Percentiles rank a stretch among this genome's conserved stretches.
Evolutionary conservation across 352 stramenopile genomes (phyloP).

Genomic region (Globisporangium middletonii): DNA sequence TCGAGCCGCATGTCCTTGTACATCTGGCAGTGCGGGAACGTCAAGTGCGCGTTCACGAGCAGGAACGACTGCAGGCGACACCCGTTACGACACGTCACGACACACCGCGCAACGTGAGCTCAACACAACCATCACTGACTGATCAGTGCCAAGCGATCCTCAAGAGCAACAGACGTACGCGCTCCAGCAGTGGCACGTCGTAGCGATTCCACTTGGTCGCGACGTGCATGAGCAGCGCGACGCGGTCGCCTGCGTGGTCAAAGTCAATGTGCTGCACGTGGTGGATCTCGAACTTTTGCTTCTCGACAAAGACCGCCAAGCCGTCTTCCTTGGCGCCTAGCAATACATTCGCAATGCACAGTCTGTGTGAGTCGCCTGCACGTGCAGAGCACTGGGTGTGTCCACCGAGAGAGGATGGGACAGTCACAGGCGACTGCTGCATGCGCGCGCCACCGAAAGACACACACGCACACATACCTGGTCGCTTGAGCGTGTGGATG

Average conservation of each 20-base stretch:
- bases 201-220: conserved; percentile 73
- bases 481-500: conserved; percentile 69
- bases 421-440: too few relatives aligned
- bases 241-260: conserved; percentile 68
- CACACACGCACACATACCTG: conserved; percentile 17
- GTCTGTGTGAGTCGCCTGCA: background rate
- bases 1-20: conserved; percentile 73
- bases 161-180: conserved; percentile 20
- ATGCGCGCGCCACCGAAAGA: background rate
- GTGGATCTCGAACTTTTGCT: conserved; percentile 73
- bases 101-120: too few relatives aligned
- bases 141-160: too few relatives aligned
- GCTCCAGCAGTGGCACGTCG: conserved; percentile 36
- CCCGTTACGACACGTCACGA: too few relatives aligned
- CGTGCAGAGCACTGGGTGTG: background rate
- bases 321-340: conserved; percentile 71
- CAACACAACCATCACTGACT: too few relatives aligned
- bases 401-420: too few relatives aligned
- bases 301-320: conserved; percentile 72
- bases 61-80: conserved; percentile 40
- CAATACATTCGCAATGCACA: too few relatives aligned
- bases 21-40: conserved; percentile 76
- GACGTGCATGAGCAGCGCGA: conserved; percentile 79
- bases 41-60: conserved; percentile 82
- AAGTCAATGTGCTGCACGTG: conserved; percentile 73